Conservation (phyloP, 352 stramenopile genomes). For the Pythium coloratum region DNA sequence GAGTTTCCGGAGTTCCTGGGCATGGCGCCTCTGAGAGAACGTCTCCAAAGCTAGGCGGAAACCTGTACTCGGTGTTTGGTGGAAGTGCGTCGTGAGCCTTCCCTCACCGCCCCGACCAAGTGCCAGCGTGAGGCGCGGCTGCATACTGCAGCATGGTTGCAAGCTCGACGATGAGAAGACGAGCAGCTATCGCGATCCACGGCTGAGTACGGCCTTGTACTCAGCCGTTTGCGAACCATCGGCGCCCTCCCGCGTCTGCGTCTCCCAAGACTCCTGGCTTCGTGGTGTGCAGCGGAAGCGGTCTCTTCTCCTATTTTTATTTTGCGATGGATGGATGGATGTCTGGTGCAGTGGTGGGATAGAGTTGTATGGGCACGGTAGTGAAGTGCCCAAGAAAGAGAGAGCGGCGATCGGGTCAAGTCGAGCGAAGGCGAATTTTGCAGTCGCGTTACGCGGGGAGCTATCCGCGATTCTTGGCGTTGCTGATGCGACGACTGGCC, state of each 20-base stretch:
- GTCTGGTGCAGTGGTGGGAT: conserved; percentile 28
- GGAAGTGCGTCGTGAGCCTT: conserved; percentile 8
- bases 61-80: conserved; percentile 6
- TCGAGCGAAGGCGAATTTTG: conserved; percentile 8
- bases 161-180: conserved; percentile 30
- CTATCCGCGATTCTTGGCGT: neutral
- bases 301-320: conserved; percentile 28
- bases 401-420: neutral
- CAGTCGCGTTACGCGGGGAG: neutral
- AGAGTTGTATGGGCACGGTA: conserved; percentile 23
- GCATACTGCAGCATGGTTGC: conserved; percentile 2
- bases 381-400: conserved; percentile 22
- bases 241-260: neutral
- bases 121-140: conserved; percentile 5
- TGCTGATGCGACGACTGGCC: neutral
- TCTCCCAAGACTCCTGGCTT: conserved; percentile 11
- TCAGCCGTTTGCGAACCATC: neutral
- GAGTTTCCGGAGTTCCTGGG: conserved; percentile 56
- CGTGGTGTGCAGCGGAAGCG: conserved; percentile 19
- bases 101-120: conserved; percentile 5
- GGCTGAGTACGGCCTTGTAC: conserved; percentile 4
- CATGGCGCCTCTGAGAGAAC: conserved; percentile 24
- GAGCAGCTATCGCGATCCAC: conserved; percentile 12
- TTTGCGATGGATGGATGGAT: conserved; percentile 24
- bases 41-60: conserved; percentile 22